Percentiles rank a stretch among this genome's conserved stretches.
Conservation (phyloP, 2,329 filamentous ascomycete species). For the Colletotrichum trifolii region DNA sequence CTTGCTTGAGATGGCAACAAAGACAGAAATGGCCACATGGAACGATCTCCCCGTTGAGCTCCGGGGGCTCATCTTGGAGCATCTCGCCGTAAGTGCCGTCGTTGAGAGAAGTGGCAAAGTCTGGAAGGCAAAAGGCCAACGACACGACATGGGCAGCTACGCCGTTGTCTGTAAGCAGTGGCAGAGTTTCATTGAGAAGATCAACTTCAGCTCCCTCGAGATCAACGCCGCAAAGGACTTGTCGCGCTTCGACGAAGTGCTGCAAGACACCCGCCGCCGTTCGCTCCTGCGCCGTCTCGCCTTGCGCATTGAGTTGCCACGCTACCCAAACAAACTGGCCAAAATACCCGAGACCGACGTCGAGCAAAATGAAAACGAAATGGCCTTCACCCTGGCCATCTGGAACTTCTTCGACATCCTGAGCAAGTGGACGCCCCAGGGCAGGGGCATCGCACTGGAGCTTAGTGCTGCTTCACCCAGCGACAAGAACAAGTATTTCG, state of each 20-base stretch:
- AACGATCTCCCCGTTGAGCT: conserved; percentile 37
- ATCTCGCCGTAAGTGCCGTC: conserved; percentile 24
- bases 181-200: conserved; percentile 41
- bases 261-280: conserved; percentile 38
- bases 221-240: conserved; percentile 38
- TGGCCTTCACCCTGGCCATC: conserved; percentile 40
- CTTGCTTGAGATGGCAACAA: conserved; percentile 18
- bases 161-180: conserved; percentile 43
- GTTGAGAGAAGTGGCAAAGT: conserved; percentile 15
- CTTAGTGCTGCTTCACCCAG: conserved; percentile 40
- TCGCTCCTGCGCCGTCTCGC: conserved; percentile 39
- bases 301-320: conserved; percentile 40
- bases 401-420: conserved; percentile 42
- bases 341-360: conserved; percentile 39
- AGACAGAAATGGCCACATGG: conserved; percentile 37
- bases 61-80: conserved; percentile 30
- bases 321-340: conserved; percentile 36
- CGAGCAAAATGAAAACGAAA: conserved; percentile 42
- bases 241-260: conserved; percentile 38
- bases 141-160: conserved; percentile 38
- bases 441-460: conserved; percentile 40
- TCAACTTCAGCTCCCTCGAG: conserved; percentile 40
- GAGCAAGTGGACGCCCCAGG: conserved; percentile 36
- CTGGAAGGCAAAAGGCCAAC: conserved; percentile 17
- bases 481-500: conserved; percentile 38